phyloP scores from a whole-genome alignment of 345 rosid species.

The Salix brachista region DNA sequence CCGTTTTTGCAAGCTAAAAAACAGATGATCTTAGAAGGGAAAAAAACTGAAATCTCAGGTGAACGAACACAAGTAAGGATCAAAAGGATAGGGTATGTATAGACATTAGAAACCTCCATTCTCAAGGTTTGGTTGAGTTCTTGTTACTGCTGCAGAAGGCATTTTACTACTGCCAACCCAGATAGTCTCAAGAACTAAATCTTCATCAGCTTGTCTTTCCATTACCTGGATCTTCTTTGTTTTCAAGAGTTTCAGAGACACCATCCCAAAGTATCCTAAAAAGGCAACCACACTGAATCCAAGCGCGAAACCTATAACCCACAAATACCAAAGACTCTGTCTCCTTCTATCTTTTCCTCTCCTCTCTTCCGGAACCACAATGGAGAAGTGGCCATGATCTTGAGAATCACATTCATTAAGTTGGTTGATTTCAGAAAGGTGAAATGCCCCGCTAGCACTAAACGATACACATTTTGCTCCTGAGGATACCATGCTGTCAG shows the following conservation, averaged over 20 bases:
- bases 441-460: conserved; percentile 27
- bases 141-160: conserved; percentile 68
- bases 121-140: conserved; percentile 66
- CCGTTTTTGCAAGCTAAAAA: not conserved
- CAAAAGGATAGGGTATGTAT: not conserved
- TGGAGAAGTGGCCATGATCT: conserved; percentile 62
- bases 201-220: conserved; percentile 72
- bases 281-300: conserved; percentile 37
- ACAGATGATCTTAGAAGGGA: not conserved
- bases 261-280: conserved; percentile 28
- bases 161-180: conserved; percentile 80
- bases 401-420: conserved; percentile 43
- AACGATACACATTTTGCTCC: conserved; percentile 49
- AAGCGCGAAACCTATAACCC: conserved; percentile 45
- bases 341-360: conserved; percentile 3
- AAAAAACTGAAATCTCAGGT: not conserved
- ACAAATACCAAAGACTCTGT: conserved; percentile 30
- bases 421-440: conserved; percentile 34
- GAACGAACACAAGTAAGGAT: not conserved
- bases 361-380: conserved; percentile 41
- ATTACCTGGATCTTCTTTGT: conserved; percentile 65
- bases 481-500: conserved; percentile 29
- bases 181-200: conserved; percentile 47
- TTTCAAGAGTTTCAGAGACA: conserved; percentile 36
- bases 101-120: conserved; percentile 32